Conservation (phyloP, 768 basidiomycete genomes). For the Suillus hirtellus region DNA sequence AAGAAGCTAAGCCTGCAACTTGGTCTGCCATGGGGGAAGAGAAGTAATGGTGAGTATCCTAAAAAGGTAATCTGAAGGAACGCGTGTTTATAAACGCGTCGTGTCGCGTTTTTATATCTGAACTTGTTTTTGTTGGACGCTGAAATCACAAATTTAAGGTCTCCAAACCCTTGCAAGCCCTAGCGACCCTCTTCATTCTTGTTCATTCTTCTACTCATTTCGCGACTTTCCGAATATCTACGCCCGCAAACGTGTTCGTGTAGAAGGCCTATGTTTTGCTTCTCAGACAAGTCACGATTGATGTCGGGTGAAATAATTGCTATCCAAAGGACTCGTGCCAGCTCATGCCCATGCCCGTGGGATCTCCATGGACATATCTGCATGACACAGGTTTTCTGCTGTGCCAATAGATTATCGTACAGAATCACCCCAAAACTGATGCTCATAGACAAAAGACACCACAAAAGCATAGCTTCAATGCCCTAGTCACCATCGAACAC, state of each 20-base stretch:
- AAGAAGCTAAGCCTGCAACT: conserved; percentile 29
- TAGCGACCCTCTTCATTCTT: neutral
- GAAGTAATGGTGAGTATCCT: neutral
- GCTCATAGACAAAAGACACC: neutral
- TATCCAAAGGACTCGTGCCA: conserved; percentile 5
- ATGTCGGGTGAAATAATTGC: conserved; percentile 1
- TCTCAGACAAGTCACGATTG: conserved; percentile 8
- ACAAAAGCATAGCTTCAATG: neutral
- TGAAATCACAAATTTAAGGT: neutral
- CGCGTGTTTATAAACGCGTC: conserved; percentile 6
- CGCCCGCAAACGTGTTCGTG: neutral
- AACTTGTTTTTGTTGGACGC: neutral
- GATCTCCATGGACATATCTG: conserved; percentile 6
- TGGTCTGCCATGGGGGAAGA: conserved; percentile 21
- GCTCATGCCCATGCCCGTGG: conserved; percentile 5
- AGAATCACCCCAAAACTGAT: neutral
- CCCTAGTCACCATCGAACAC: conserved; percentile 1
- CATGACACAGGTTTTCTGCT: neutral
- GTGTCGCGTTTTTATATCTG: conserved; percentile 1
- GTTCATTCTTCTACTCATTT: neutral
- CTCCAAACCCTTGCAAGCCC: conserved; percentile 6
- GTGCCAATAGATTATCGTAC: neutral
- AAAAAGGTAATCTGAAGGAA: neutral
- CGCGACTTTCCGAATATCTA: conserved; percentile 4
- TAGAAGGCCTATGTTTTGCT: neutral